Conservation (phyloP, 768 basidiomycete genomes). For the Mycena amicta region DNA sequence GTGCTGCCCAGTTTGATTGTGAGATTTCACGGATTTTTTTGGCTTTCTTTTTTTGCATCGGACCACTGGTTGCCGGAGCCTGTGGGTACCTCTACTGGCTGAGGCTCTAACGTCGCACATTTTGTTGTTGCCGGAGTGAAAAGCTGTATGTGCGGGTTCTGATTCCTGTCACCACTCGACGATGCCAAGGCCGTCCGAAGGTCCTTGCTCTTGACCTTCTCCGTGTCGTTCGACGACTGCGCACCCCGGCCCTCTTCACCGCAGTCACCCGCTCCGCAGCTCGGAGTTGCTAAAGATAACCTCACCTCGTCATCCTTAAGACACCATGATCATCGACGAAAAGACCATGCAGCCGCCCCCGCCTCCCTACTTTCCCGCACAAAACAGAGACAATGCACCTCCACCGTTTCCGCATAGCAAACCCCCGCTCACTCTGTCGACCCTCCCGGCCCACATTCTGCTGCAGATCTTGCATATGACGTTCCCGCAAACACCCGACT, state of each 20-base stretch:
- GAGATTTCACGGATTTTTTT: too few species aligned
- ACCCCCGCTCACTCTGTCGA: conserved; percentile 26
- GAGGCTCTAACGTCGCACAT: too few species aligned
- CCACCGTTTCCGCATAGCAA: conserved; percentile 27
- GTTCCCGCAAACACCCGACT: conserved; percentile 49
- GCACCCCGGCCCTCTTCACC: neutral
- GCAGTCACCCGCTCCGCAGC: neutral
- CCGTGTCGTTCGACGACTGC: neutral
- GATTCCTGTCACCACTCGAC: neutral
- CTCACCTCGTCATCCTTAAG: neutral
- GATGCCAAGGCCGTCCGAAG: neutral
- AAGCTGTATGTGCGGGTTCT: too few species aligned
- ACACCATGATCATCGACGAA: conserved; percentile 22
- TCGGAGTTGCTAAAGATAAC: neutral
- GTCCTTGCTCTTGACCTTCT: neutral
- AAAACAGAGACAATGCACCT: conserved; percentile 16
- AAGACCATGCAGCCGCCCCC: conserved; percentile 19
- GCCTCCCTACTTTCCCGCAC: conserved; percentile 10
- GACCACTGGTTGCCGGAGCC: too few species aligned
- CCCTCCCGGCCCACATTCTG: conserved; percentile 63
- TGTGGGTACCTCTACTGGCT: too few species aligned
- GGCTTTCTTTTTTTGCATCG: too few species aligned
- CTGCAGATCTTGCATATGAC: conserved; percentile 69
- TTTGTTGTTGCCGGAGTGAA: too few species aligned
- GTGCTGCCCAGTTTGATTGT: too few species aligned